Percentiles rank a stretch among this genome's conserved stretches.
Evolutionary conservation across 805 yeast species (phyloP).

Genomic region (Jamesozyma jinghongensis): DNA sequence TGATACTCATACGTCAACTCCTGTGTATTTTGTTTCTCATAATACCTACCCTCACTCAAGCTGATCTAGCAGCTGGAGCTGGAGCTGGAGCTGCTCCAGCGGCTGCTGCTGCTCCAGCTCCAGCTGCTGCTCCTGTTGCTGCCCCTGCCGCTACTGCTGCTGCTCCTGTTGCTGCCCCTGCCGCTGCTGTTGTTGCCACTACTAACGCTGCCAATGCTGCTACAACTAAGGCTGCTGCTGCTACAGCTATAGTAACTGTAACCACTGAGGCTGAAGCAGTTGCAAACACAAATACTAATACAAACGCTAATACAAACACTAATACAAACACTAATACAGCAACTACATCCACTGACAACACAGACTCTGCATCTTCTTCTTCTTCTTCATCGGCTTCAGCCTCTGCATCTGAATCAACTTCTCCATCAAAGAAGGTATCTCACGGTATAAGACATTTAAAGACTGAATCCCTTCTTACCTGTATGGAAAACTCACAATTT

Average conservation of each 20-base stretch:
- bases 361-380: background rate
- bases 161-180: background rate
- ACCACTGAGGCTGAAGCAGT: background rate
- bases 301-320: background rate
- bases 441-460: conserved; percentile 24
- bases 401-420: background rate
- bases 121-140: background rate
- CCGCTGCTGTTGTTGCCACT: background rate
- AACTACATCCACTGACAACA: background rate
- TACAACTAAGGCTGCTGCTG: background rate
- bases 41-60: background rate
- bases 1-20: background rate
- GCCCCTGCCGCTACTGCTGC: background rate
- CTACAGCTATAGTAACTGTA: background rate
- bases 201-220: background rate
- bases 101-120: too few species aligned
- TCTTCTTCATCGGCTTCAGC: background rate
- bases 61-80: too few species aligned
- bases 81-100: too few species aligned
- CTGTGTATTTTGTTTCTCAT: background rate
- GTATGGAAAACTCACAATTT: conserved; percentile 84
- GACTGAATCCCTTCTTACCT: conserved; percentile 72
- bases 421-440: conserved; percentile 1
- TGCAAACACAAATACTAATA: background rate
- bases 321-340: background rate